A percentile compares a stretch with the other conserved stretches of the same genome.
Conservation (phyloP, 2,329 filamentous ascomycete genomes). For the Teratosphaeria viscida region DNA sequence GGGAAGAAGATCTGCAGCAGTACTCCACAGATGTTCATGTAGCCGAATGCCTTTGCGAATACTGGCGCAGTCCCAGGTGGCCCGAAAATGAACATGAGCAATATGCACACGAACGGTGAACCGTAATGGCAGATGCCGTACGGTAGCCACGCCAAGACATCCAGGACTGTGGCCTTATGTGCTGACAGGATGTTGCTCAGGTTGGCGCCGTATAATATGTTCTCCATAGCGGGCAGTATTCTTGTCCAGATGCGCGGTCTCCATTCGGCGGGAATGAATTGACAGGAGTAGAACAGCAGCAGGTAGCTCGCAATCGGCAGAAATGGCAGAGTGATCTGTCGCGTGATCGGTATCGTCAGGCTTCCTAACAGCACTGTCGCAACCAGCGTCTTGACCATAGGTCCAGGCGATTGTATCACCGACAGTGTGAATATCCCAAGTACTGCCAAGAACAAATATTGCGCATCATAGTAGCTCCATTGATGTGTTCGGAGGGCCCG, state of each 20-base stretch:
- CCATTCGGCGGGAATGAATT: slow-evolving; percentile 82
- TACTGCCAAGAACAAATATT: slow-evolving; percentile 66
- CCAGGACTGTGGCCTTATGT: slow-evolving; percentile 72
- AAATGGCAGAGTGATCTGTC: slow-evolving; percentile 85
- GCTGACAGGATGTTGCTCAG: slow-evolving; percentile 90
- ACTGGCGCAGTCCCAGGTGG: slow-evolving; percentile 76
- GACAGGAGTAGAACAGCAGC: slow-evolving; percentile 83
- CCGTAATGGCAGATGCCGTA: slow-evolving; percentile 89
- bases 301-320: slow-evolving; percentile 78
- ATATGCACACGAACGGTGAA: slow-evolving; percentile 67
- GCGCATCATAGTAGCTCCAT: slow-evolving; percentile 74
- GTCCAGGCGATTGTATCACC: slow-evolving; percentile 68
- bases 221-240: slow-evolving; percentile 85
- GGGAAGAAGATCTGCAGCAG: slow-evolving; percentile 83
- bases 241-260: slow-evolving; percentile 92
- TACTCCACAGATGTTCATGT: slow-evolving; percentile 82
- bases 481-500: slow-evolving; percentile 63
- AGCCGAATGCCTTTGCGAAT: slow-evolving; percentile 80
- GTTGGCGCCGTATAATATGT: slow-evolving; percentile 92
- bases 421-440: slow-evolving; percentile 73
- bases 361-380: slow-evolving; percentile 58
- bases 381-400: slow-evolving; percentile 64
- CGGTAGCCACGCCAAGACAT: slow-evolving; percentile 84
- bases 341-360: slow-evolving; percentile 69
- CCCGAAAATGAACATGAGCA: slow-evolving; percentile 75